Evolutionary conservation across 345 rosid species (phyloP).

Genomic region (Rhodamnia rubescens): DNA sequence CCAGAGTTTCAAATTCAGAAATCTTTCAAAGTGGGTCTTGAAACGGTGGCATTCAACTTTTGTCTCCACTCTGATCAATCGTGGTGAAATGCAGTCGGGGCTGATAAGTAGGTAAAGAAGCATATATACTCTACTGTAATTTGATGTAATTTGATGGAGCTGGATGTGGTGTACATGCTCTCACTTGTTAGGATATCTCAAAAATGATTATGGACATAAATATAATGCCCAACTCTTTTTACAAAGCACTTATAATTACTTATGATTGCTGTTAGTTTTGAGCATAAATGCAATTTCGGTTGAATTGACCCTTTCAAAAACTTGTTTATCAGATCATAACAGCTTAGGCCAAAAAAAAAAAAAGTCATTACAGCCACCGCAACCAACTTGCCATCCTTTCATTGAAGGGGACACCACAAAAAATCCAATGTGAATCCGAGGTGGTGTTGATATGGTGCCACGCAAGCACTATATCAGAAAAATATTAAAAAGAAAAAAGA

Average conservation of each 20-base stretch:
- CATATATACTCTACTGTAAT: neutral
- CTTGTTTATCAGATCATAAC: neutral
- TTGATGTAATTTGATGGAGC: conserved; percentile 1
- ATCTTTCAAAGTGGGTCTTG: neutral
- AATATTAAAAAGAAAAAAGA: no score
- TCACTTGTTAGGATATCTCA: conserved; percentile 5
- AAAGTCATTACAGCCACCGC: no score
- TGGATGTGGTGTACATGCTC: neutral
- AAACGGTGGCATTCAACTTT: conserved; percentile 8
- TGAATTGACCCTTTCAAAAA: neutral
- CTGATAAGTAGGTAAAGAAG: neutral
- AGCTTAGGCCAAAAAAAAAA: neutral
- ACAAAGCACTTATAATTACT: neutral
- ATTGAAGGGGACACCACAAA: no score
- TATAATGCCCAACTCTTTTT: neutral
- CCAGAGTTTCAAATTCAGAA: neutral
- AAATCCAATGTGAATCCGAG: no score
- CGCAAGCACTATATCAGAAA: no score
- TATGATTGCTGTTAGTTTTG: neutral
- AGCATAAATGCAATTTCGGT: neutral
- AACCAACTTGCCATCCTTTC: no score
- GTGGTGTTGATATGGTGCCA: no score
- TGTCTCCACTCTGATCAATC: conserved; percentile 23
- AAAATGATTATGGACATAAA: conserved; percentile 2
- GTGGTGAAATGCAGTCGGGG: conserved; percentile 5